Base-by-base conservation (phyloP, 2,329 filamentous ascomycete genomes). In the Pseudogymnoascus sp. region DNA sequence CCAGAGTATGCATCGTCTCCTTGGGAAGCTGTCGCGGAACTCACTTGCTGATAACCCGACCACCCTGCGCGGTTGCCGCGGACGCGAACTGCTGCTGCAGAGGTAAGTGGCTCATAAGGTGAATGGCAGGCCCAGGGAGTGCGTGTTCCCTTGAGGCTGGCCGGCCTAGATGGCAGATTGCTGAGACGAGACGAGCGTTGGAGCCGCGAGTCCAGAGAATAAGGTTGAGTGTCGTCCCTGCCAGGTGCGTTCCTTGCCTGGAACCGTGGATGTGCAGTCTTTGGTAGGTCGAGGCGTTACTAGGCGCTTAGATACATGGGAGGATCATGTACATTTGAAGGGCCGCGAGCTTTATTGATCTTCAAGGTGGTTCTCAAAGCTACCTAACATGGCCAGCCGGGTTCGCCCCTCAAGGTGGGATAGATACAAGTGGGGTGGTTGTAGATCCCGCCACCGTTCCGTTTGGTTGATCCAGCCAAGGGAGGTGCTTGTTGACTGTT, bases 61-160 rank as follows among this genome's bases (percentile, higher is more conserved):
- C 64, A 29, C 24, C 24, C 24, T 68, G 66, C 14, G 67, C 64
- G 40, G 65, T 64, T 26, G 64, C 61, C 29, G 70, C 68, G 13
- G 67, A 67, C 56, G 67, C 69, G 59, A 71, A 71, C 59, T 72
- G 67, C 63, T 71, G 69, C 29, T 50, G 63, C 24, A 68, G 64
- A 35, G 65, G 64, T 31, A 61, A 26, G 53, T 59, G 50, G 62
- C 65, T 68, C 65, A 65, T 70, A 40, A 61, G 64, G 40, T 44
- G 40, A 19, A 44, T 44, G 40, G 40, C 40, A 44, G 40, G 40
- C 40, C 40, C 40, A 44, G 40, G 40, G 40, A 44, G 40, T 24
- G 3, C 4, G 19, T 44, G 19, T 24, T 44, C 40, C 40, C 40
- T 44, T 24, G 40, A 44, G 40, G 16, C 40, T 44, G 40, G 19